A percentile compares a stretch with the other conserved stretches of the same genome.
Conservation (phyloP, 345 rosid genomes). For the Salix udensis region DNA sequence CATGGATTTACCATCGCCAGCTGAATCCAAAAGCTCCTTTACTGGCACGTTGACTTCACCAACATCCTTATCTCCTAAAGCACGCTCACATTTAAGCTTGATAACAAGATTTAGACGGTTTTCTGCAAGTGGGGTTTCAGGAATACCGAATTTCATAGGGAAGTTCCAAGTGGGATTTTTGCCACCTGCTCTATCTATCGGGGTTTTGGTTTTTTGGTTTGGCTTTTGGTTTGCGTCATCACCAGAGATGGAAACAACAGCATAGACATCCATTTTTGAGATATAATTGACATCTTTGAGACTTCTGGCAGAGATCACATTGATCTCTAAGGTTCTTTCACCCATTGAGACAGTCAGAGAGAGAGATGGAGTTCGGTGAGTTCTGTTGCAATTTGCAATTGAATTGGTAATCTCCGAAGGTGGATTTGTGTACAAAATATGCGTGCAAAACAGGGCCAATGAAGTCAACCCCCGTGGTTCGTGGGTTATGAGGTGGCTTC, state of each 20-base stretch:
- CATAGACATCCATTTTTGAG: constrained; percentile 83
- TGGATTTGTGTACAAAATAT: neutral
- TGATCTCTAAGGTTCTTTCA: constrained; percentile 52
- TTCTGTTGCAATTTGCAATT: neutral
- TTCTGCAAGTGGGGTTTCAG: constrained; percentile 41
- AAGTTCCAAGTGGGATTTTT: constrained; percentile 67
- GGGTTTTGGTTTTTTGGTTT: constrained; percentile 43
- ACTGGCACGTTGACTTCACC: constrained; percentile 75
- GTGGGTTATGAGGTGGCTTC: neutral
- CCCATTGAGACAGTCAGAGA: constrained; percentile 36
- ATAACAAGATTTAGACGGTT: constrained; percentile 48
- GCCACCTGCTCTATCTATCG: constrained; percentile 45
- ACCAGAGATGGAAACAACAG: constrained; percentile 53
- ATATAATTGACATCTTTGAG: constrained; percentile 64
- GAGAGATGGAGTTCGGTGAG: neutral
- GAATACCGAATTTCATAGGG: constrained; percentile 49
- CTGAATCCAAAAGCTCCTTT: constrained; percentile 47
- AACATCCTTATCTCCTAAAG: constrained; percentile 59
- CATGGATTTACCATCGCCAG: constrained; percentile 28
- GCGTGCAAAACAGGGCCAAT: neutral
- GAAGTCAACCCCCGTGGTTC: neutral
- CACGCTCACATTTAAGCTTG: constrained; percentile 65
- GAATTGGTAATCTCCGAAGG: neutral
- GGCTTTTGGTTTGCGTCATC: constrained; percentile 11
- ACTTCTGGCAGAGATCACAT: constrained; percentile 58